Conservation (phyloP, 2,329 filamentous ascomycete genomes). For the Pseudomassariella vexata region DNA sequence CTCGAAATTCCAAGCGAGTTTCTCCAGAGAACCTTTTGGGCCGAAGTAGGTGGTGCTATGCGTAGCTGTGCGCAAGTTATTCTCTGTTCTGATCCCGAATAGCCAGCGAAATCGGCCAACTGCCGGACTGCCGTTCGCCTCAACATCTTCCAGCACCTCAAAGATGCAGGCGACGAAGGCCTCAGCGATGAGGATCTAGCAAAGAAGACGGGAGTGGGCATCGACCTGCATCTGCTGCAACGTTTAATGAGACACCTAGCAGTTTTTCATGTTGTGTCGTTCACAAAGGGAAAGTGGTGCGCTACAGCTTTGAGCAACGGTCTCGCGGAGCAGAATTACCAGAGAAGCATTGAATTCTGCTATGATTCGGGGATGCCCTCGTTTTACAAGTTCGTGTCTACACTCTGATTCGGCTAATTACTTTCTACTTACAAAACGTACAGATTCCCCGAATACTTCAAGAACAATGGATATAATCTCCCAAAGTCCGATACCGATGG, state of each 20-base stretch:
- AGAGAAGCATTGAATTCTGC: conserved; percentile 26
- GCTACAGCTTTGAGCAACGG: conserved; percentile 27
- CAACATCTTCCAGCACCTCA: conserved; percentile 7
- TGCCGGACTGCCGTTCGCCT: conserved; percentile 3
- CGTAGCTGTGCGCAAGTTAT: neutral
- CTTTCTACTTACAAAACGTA: no score
- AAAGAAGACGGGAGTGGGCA: neutral
- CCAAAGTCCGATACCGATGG: conserved; percentile 2
- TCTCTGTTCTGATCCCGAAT: neutral
- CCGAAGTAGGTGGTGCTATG: conserved; percentile 2
- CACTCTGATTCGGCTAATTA: neutral
- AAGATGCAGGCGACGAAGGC: conserved; percentile 2
- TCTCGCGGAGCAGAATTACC: conserved; percentile 31
- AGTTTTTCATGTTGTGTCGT: conserved; percentile 3
- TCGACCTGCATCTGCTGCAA: neutral
- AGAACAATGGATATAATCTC: neutral
- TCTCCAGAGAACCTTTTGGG: conserved; percentile 7
- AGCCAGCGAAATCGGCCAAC: conserved; percentile 6
- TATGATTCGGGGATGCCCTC: conserved; percentile 2
- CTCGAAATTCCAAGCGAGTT: conserved; percentile 9
- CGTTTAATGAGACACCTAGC: conserved; percentile 5
- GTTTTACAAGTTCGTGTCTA: neutral
- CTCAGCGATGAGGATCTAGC: conserved; percentile 3
- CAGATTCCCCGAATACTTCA: neutral
- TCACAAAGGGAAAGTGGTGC: neutral